These are phyloP conservation scores for Xylariaceae sp. DNA, from an alignment of 2,329 filamentous ascomycete species.

Conservation along the genomic window DNA sequence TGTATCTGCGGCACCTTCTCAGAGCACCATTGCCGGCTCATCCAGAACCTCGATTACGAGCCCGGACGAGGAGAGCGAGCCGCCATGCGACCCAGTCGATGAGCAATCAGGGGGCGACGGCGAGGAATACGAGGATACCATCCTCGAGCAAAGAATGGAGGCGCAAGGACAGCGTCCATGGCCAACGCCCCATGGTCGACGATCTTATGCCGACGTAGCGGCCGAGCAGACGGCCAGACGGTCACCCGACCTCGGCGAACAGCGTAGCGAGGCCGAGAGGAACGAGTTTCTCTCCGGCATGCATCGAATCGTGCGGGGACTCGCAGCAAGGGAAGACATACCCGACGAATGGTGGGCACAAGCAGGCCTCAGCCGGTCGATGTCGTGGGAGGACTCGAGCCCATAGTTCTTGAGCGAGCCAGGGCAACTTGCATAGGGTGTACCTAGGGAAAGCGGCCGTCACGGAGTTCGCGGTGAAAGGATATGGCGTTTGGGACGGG, in stretches of 20 bases:
- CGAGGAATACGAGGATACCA: slow-evolving; percentile 33
- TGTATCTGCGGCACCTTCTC: slow-evolving; percentile 42
- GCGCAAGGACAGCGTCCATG: too few relatives aligned
- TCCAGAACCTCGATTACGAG: slow-evolving; percentile 39
- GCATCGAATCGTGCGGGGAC: slow-evolving; percentile 62
- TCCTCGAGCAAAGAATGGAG: too few relatives aligned
- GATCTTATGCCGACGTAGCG: slow-evolving; percentile 36
- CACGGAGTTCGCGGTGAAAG: background rate
- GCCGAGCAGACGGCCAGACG: slow-evolving; percentile 4
- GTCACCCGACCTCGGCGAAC: slow-evolving; percentile 7
- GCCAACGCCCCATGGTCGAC: slow-evolving; percentile 9
- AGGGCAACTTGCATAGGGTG: too few relatives aligned
- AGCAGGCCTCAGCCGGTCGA: slow-evolving; percentile 56
- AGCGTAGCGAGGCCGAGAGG: slow-evolving; percentile 15
- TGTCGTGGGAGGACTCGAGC: slow-evolving; percentile 32
- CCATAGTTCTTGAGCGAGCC: too few relatives aligned
- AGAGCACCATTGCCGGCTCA: slow-evolving; percentile 33
- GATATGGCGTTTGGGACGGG: background rate
- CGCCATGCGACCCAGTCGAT: slow-evolving; percentile 43
- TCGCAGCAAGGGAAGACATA: slow-evolving; percentile 66
- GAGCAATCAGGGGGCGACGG: slow-evolving; percentile 50
- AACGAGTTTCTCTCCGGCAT: slow-evolving; percentile 49
- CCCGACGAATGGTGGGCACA: slow-evolving; percentile 78
- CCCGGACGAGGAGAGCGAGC: slow-evolving; percentile 34
- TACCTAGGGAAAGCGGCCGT: background rate